Base-by-base conservation (phyloP, 2,329 filamentous ascomycete species). In the Xylaria sp. region DNA sequence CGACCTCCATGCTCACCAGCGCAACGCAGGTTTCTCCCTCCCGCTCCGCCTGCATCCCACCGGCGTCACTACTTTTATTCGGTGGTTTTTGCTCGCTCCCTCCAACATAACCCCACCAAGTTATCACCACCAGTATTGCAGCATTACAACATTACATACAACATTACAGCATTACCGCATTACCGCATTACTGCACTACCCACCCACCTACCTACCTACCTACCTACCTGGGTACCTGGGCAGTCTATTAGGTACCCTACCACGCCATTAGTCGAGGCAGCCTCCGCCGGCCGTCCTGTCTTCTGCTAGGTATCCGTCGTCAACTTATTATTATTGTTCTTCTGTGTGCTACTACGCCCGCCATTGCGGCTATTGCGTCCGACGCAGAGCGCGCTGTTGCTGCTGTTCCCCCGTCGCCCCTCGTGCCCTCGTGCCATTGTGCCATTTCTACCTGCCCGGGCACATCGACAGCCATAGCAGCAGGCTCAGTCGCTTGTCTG, bases 41-140 rank as follows among this genome's bases (percentile, higher is more conserved):
- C 45, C 55, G 23, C 36, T 56, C 59, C 50, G 28, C 55, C 52
- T 23, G 32, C 58, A 56, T 60, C 55, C 65, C 60, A 56, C 60
- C 48, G 39, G 57, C 63, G 66, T 68, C 66, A 66, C 66, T 63
- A 60, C 61, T 60, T 60, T 32, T 30, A 2, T 23, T 25, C 30
- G 53, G 18, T 55, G 15, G n/a, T 28, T 52, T 30, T 52, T 55
- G 56, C 56, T 63, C 32, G 56, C 48, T 28, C 43, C n/a, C 32
- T 57, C 50, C 43, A 23, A 52, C 43, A 46, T 34, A 63, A 60
- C 65, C 65, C 67, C 63, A 67, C 63, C 58, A 63, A 58, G 28
- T 20, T 18, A 32, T 60, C 61, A 64, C 60, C 60, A 39, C 30
- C 36, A 53, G 41, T 45, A 45, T 45, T 20, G 20, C 32, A n/a